Evolutionary conservation across 164 flowering plant species (phyloP).

Genomic region (Santalum album): DNA sequence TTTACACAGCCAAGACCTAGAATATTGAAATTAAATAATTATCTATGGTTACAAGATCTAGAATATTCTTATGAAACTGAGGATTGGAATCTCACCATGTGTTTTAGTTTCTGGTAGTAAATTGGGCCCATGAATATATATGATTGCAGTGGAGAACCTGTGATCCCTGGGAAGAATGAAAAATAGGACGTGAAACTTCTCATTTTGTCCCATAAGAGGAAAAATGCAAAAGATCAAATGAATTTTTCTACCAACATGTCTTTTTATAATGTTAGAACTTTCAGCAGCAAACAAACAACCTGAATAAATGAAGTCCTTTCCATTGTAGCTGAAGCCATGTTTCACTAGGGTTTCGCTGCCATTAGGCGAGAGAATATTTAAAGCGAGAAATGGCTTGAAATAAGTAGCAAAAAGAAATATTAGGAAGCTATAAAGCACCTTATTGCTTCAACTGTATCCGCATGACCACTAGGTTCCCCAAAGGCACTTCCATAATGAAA

Average conservation of each 20-base stretch:
- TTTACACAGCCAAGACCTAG: no score
- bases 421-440: conserved; percentile 35
- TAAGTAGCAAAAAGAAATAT: neutral
- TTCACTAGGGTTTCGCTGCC: conserved; percentile 80
- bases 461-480: conserved; percentile 98
- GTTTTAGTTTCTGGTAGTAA: conserved; percentile 91
- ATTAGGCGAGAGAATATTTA: conserved; percentile 9
- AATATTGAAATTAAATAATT: no score
- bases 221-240: no score
- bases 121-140: conserved; percentile 98
- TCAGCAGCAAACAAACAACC: conserved; percentile 31
- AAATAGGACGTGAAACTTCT: neutral
- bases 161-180: conserved; percentile 49
- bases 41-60: no score
- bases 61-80: neutral
- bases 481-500: conserved; percentile 99
- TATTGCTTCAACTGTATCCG: conserved; percentile 85
- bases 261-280: neutral
- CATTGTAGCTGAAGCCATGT: conserved; percentile 87
- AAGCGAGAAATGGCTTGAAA: neutral
- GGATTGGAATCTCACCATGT: conserved; percentile 54
- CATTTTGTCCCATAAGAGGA: no score
- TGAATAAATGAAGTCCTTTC: conserved; percentile 91
- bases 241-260: no score
- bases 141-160: conserved; percentile 84